Evolutionary conservation across 192 early-diverging fungal genomes (phyloP).

Genomic region (Blastocladiella britannica): DNA sequence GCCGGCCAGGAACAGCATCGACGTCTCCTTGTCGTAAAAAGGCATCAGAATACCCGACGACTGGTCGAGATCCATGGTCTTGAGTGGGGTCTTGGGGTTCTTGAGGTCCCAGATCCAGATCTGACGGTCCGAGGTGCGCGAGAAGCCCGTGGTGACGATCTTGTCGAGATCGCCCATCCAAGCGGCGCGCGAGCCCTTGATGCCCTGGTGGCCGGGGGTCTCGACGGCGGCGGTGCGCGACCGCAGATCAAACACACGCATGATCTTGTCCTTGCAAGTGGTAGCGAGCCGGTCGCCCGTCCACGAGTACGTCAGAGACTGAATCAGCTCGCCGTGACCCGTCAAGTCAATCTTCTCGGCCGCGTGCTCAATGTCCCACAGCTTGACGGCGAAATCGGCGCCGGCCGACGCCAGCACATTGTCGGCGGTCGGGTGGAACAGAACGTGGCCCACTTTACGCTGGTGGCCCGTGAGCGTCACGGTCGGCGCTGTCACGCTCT

Average conservation of each 20-base stretch:
- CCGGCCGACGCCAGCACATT: conserved; percentile 77
- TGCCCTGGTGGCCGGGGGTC: conserved; percentile 64
- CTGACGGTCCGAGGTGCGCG: conserved; percentile 81
- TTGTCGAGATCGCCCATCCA: conserved; percentile 68
- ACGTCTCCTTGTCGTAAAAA: conserved; percentile 76
- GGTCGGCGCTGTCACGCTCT: not conserved
- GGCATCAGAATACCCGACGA: conserved; percentile 93
- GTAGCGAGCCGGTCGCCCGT: conserved; percentile 68
- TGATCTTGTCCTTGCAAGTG: conserved; percentile 88
- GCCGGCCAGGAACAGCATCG: conserved; percentile 82
- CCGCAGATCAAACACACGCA: conserved; percentile 85
- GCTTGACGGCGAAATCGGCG: conserved; percentile 63
- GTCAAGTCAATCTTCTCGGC: conserved; percentile 50
- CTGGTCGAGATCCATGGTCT: conserved; percentile 60
- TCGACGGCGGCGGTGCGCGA: conserved; percentile 51
- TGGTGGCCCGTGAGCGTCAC: not conserved
- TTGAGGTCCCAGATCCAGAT: conserved; percentile 69
- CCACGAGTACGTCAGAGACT: conserved; percentile 76
- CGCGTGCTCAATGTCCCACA: conserved; percentile 89
- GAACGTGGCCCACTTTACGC: conserved; percentile 90
- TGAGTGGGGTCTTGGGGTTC: conserved; percentile 46
- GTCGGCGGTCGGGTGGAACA: conserved; percentile 89
- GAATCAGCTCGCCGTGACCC: conserved; percentile 76
- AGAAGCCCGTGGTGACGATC: conserved; percentile 84
- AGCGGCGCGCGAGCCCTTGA: conserved; percentile 86